Base-by-base conservation (phyloP, 148 eudicot genomes). In the Chenopodium formosanum region DNA sequence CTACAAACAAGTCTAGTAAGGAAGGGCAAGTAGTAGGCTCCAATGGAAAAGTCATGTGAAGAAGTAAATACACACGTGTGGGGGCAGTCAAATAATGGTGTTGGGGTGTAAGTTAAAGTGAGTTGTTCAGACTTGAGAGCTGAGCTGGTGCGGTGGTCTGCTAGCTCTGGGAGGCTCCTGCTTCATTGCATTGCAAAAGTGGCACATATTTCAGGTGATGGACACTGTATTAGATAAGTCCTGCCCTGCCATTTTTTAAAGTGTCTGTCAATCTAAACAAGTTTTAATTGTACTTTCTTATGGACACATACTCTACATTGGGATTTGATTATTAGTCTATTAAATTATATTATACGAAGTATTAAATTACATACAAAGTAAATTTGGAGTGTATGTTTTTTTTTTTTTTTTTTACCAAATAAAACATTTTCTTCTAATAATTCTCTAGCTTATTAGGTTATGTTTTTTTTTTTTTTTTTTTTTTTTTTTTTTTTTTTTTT, bases 21-120 rank as follows among this genome's bases (percentile, higher is more conserved):
- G 44, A 40, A 40, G 44, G 44, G 44, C 5, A 40, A 40, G 7
- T 1, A 34, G 40, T 79, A 82, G 77, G 81, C 83, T 84, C 86
- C 83, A 69, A 80, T 47, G 78, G 71, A 80, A 44, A 62, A 80
- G 27, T 40, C 72, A 44, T 80, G 83, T 73, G 83, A 81, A 48
- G 22, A 62, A 47, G 70, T 73, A 12, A 64, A 66, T 47, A 44
- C 78, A 81, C 78, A 81, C 83, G 73, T 74, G 83, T 81, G 78
- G 78, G 73, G 73, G 73, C 32, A 8, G 20, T 64, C 16, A 7
- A 47, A 25, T 46, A 3, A 25, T 23, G 25, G 29, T 46, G 12
- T 74, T 77, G 60, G 58, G 73, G 77, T 69, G 44, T 40, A 9
- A 50, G 53, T 50, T 11, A 9, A 50, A 50, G 44, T 66, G 25